Percentiles rank a stretch among this genome's conserved stretches.
Evolutionary conservation across 2,329 filamentous ascomycete species (phyloP).

Genomic region (Lachnellula subtilissima): DNA sequence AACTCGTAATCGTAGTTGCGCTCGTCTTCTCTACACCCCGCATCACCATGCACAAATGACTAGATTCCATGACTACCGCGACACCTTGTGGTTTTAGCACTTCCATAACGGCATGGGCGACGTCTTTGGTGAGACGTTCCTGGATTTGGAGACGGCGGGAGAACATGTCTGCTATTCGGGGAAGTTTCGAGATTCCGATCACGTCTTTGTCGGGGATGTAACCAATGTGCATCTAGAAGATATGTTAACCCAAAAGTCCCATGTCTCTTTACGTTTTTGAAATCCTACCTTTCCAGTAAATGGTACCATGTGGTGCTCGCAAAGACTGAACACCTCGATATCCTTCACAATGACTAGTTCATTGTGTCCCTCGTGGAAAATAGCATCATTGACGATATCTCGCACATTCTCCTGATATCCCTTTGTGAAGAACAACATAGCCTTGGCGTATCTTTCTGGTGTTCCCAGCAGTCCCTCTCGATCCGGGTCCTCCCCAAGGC

Average conservation of each 20-base stretch:
- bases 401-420: conserved; percentile 93
- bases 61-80: conserved; percentile 95
- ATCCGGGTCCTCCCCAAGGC: conserved; percentile 63
- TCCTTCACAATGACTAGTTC: conserved; percentile 98
- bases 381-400: conserved; percentile 86
- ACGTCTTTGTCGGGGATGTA: conserved; percentile 92
- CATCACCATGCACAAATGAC: conserved; percentile 98
- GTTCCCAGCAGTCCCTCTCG: conserved; percentile 61
- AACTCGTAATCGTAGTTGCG: conserved; percentile 87
- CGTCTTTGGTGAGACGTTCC: conserved; percentile 92
- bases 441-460: conserved; percentile 87
- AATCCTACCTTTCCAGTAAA: conserved; percentile 85
- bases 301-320: conserved; percentile 95
- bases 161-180: conserved; percentile 96
- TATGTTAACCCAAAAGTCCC: neutral
- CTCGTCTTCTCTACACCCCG: conserved; percentile 91
- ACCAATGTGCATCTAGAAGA: conserved; percentile 86
- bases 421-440: conserved; percentile 92
- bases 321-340: conserved; percentile 90
- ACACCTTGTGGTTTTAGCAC: conserved; percentile 91
- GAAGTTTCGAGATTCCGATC: conserved; percentile 91
- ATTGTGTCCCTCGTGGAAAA: conserved; percentile 95
- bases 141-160: conserved; percentile 89
- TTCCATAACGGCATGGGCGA: conserved; percentile 89
- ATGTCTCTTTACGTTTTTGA: neutral